Percentiles rank a stretch among this genome's conserved stretches.
Evolutionary conservation across 2,329 filamentous ascomycete genomes (phyloP).

Genomic region (Xylariaceae sp.): DNA sequence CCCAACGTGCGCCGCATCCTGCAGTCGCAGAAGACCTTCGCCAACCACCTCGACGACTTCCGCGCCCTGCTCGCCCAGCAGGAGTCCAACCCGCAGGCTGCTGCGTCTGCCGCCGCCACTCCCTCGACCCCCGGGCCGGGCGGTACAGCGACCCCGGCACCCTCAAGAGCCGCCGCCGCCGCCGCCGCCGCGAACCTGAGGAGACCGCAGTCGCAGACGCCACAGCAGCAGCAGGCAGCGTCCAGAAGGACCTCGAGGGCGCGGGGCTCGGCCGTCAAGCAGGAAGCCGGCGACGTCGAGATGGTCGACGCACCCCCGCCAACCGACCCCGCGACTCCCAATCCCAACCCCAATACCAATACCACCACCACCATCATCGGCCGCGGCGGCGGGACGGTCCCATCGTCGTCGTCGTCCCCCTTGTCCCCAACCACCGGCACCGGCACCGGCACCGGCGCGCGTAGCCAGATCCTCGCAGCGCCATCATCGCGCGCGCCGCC

Average conservation of each 20-base stretch:
- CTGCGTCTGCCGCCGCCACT: not conserved
- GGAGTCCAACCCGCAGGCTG: not conserved
- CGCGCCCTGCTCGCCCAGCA: constrained; percentile 43
- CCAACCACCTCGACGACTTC: constrained; percentile 75
- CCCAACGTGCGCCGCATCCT: constrained; percentile 69
- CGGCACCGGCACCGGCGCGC: too few relatives aligned
- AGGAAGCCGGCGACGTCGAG: constrained; percentile 7
- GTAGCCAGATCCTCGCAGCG: constrained; percentile 18
- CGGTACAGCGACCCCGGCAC: not conserved
- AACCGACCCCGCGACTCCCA: constrained; percentile 35
- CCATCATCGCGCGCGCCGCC: too few relatives aligned
- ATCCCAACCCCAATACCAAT: constrained; percentile 19
- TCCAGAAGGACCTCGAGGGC: not conserved
- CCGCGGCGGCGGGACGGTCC: too few relatives aligned
- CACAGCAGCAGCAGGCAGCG: too few relatives aligned
- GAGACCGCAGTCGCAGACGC: too few relatives aligned
- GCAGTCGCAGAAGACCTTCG: constrained; percentile 74
- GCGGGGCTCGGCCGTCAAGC: constrained; percentile 8
- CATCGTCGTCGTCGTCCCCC: not conserved
- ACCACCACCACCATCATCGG: too few relatives aligned
- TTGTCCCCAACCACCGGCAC: constrained; percentile 14
- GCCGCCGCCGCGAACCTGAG: not conserved
- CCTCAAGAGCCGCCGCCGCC: too few relatives aligned
- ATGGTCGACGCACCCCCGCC: not conserved
- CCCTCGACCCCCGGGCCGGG: not conserved